These are phyloP conservation scores for Solanum tacnaense DNA, from an alignment of 257 asterid genomes.

Conservation along the genomic window DNA sequence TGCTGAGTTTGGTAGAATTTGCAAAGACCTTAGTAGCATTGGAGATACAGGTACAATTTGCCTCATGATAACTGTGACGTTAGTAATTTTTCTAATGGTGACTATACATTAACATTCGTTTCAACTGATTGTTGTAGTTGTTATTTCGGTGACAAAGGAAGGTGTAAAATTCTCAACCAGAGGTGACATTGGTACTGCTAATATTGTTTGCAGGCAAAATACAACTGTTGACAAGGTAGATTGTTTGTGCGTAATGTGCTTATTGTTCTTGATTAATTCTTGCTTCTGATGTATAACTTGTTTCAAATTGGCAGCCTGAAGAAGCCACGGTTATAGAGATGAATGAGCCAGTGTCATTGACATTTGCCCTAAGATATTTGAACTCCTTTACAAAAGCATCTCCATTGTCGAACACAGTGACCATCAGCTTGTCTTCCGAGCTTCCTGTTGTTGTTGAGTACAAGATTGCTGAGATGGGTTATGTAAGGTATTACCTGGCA, in stretches of 20 bases:
- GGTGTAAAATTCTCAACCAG: slow-evolving; percentile 93
- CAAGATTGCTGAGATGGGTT: slow-evolving; percentile 96
- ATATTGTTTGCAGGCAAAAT: slow-evolving; percentile 76
- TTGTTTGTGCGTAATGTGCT: background rate
- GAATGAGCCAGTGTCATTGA: slow-evolving; percentile 77
- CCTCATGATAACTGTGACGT: background rate
- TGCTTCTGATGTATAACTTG: background rate
- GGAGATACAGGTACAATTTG: slow-evolving; percentile 26
- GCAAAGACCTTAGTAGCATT: slow-evolving; percentile 28
- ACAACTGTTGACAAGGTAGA: slow-evolving; percentile 84
- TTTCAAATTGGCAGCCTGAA: slow-evolving; percentile 45
- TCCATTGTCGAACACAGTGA: slow-evolving; percentile 60
- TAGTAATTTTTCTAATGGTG: background rate
- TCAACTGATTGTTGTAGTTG: slow-evolving; percentile 37
- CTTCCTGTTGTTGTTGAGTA: slow-evolving; percentile 88
- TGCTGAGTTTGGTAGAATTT: slow-evolving; percentile 32
- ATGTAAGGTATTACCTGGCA: slow-evolving; percentile 66
- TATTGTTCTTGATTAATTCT: background rate
- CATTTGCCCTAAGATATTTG: slow-evolving; percentile 71
- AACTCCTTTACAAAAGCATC: slow-evolving; percentile 77
- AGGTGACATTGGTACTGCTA: slow-evolving; percentile 86
- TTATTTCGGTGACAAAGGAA: slow-evolving; percentile 90
- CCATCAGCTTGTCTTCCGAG: slow-evolving; percentile 70
- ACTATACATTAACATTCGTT: background rate
- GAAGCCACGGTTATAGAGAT: slow-evolving; percentile 73